Evolutionary conservation across 2,329 filamentous ascomycete genomes (phyloP), one percentile per base, ranked within the genome.

Genomic region (Neonectria coccinea): DNA sequence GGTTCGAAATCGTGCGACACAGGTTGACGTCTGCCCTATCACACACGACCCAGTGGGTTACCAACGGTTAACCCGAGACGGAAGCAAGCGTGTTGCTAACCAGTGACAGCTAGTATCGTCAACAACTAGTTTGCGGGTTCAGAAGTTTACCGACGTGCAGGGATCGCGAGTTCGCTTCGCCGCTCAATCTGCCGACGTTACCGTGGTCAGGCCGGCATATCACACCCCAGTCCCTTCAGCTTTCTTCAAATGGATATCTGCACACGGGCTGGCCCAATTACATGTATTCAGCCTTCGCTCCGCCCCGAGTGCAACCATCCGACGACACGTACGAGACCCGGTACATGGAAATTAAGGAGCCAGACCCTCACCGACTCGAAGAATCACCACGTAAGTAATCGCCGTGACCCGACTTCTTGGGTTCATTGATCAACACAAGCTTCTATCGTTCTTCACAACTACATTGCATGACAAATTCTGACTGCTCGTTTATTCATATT

Each of bases 301-400:
- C 48, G 29, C 48, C 18, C 48, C 27, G 27, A n/a, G n/a, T 33
- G n/a, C 48, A 8, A 51, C 48, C 48, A 14, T 36, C 5, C 29
- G 33, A 4, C 5, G 29, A 20, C 48, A 33, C 48, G 10, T 33
- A 25, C 14, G 22, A n/a, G 12, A n/a, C 29, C n/a, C 8, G 9
- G 29, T 9, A 14, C n/a, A 20, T 20, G 29, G 48, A 51, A 20
- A 51, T 51, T 51, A 33, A 51, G 48, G 48, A 33, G 48, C 27
- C 25, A 25, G 4, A 11, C 25, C 16, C 45, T 29, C 25, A 50
- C 45, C 45, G 25, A 16, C 25, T 18, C 45, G 5, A 14, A 27
- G 45, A 29, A 27, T 6, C 10, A 18, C 45, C 5, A 48, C 45
- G 22, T 42, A 42, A 42, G 36, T 39, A 39, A 39, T 39, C 39